Evolutionary conservation across 108 stramenopile genomes (phyloP).

Genomic region (Craspedostauros australis): DNA sequence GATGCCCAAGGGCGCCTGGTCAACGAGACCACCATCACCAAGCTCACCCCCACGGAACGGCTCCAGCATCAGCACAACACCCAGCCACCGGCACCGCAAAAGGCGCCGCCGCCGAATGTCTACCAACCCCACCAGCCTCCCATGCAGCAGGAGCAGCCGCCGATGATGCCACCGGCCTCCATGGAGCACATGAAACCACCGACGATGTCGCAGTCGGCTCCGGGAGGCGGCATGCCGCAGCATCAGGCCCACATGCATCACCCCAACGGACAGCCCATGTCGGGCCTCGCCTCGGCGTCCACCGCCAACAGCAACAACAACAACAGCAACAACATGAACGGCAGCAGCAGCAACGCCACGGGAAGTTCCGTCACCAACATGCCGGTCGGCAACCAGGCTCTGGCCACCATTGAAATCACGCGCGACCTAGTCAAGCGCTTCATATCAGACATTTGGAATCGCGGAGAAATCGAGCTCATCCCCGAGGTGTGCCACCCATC

Average conservation of each 20-base stretch:
- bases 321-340: not conserved
- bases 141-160: too few species aligned
- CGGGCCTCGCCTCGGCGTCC: too few species aligned
- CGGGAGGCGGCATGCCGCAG: too few species aligned
- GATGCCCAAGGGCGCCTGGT: conserved; percentile 7
- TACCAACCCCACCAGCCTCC: too few species aligned
- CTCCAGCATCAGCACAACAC: not conserved
- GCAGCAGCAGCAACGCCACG: not conserved
- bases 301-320: not conserved
- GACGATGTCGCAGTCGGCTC: too few species aligned
- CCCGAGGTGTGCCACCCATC: conserved; percentile 31
- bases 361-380: not conserved
- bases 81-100: not conserved
- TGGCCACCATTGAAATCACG: conserved; percentile 29
- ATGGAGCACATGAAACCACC: too few species aligned
- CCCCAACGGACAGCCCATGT: too few species aligned
- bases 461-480: conserved; percentile 44
- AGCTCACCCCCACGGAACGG: conserved; percentile 9
- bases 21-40: conserved; percentile 3
- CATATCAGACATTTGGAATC: conserved; percentile 58
- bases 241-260: too few species aligned
- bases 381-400: not conserved
- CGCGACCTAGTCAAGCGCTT: conserved; percentile 47
- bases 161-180: too few species aligned
- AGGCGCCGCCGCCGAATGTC: not conserved